phyloP scores from a whole-genome alignment of 495 filamentous ascomycete genomes.

The Wilcoxina mikolae region DNA sequence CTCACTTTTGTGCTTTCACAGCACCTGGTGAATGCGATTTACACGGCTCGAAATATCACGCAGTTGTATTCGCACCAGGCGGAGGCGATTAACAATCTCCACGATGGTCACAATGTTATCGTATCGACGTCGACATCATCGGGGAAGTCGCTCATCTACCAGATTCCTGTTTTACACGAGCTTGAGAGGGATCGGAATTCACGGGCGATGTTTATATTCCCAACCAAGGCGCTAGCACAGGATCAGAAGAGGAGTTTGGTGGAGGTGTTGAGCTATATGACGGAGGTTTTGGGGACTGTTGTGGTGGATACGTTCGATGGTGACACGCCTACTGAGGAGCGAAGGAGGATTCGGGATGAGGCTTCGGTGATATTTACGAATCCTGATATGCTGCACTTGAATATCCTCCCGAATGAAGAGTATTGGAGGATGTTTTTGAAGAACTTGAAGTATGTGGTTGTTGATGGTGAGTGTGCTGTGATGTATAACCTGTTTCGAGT shows the following conservation, averaged over 20 bases:
- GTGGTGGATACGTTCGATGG: slow-evolving; percentile 92
- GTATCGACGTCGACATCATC: slow-evolving; percentile 91
- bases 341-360: slow-evolving; percentile 71
- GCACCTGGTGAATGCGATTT: slow-evolving; percentile 81
- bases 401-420: slow-evolving; percentile 82
- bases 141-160: slow-evolving; percentile 93
- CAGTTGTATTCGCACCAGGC: slow-evolving; percentile 88
- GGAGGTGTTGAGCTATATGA: slow-evolving; percentile 68
- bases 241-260: slow-evolving; percentile 83
- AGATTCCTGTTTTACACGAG: slow-evolving; percentile 79
- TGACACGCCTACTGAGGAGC: slow-evolving; percentile 69
- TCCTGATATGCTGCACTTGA: slow-evolving; percentile 94
- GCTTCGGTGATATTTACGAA: slow-evolving; percentile 95
- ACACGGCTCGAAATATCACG: slow-evolving; percentile 73
- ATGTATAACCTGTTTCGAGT: no score
- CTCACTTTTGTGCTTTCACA: slow-evolving; percentile 78
- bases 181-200: slow-evolving; percentile 63
- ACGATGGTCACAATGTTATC: slow-evolving; percentile 74
- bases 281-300: slow-evolving; percentile 48
- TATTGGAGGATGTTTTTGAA: slow-evolving; percentile 77
- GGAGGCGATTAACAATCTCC: slow-evolving; percentile 81
- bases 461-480: slow-evolving; percentile 37
- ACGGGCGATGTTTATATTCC: slow-evolving; percentile 94
- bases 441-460: slow-evolving; percentile 77
- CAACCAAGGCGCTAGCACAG: slow-evolving; percentile 92